phyloP scores from a whole-genome alignment of 176 grass and related monocot genomes.

The Themeda triandra region DNA sequence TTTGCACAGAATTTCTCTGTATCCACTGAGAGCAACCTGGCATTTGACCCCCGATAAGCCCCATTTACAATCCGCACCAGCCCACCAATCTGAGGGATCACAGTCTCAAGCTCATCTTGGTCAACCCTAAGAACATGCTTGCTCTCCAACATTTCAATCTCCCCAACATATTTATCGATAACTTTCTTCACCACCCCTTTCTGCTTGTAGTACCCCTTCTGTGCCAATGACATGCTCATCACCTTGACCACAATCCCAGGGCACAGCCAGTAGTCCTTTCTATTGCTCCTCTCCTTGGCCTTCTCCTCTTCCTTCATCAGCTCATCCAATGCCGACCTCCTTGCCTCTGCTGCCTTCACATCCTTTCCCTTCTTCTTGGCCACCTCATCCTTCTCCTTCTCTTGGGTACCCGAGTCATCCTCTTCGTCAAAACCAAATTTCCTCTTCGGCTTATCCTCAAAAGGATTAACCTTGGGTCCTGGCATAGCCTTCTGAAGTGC shows the following conservation, averaged over 20 bases:
- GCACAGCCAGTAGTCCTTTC: constrained; percentile 92
- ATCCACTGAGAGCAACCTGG: constrained; percentile 68
- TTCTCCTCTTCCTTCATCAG: constrained; percentile 91
- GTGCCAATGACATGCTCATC: constrained; percentile 72
- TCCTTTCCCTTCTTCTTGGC: constrained; percentile 43
- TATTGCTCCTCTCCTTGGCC: constrained; percentile 79
- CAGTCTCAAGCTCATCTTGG: constrained; percentile 90
- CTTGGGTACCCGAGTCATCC: not conserved
- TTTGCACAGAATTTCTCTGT: constrained; percentile 75
- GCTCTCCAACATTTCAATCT: constrained; percentile 86
- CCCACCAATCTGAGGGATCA: constrained; percentile 84
- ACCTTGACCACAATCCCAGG: constrained; percentile 85
- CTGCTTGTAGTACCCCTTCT: constrained; percentile 90
- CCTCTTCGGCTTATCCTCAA: constrained; percentile 40
- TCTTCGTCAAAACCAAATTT: constrained; percentile 75
- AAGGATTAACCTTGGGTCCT: constrained; percentile 41
- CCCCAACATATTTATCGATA: constrained; percentile 75
- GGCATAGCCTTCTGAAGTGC: constrained; percentile 40
- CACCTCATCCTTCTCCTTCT: constrained; percentile 12
- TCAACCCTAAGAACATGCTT: constrained; percentile 90
- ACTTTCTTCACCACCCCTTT: constrained; percentile 74
- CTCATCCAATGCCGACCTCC: constrained; percentile 64
- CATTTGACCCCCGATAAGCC: constrained; percentile 71
- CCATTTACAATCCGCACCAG: constrained; percentile 82
- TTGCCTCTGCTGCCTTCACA: constrained; percentile 21